phyloP scores from a whole-genome alignment of 768 basidiomycete genomes.

The Tulasnella sp. region DNA sequence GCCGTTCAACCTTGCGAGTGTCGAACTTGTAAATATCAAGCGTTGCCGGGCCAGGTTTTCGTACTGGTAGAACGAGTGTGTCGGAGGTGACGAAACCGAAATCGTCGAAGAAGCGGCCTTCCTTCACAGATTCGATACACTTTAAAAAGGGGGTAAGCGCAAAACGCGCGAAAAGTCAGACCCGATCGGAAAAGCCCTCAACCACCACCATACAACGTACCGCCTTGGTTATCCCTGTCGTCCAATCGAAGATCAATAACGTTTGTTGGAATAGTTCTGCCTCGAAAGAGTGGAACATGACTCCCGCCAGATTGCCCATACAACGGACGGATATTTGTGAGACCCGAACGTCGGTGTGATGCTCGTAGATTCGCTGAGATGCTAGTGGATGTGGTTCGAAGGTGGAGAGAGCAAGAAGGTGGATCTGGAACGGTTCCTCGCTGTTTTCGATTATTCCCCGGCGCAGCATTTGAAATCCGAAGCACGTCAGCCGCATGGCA shows the following conservation, averaged over 20 bases:
- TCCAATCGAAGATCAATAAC: constrained; percentile 22
- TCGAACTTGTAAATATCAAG: constrained; percentile 24
- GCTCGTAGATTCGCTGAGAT: constrained; percentile 13
- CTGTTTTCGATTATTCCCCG: constrained; percentile 5
- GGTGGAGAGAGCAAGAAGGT: constrained; percentile 20
- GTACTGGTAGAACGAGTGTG: constrained; percentile 11
- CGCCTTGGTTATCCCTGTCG: constrained; percentile 16
- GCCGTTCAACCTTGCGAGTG: constrained; percentile 3
- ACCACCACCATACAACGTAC: background rate
- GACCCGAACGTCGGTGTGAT: background rate
- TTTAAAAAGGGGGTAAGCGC: background rate
- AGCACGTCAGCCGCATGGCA: constrained; percentile 17
- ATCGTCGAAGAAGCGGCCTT: constrained; percentile 24
- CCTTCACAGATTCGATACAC: constrained; percentile 23
- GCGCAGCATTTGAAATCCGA: background rate
- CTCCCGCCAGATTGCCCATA: constrained; percentile 17
- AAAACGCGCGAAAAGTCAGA: background rate
- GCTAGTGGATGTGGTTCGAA: constrained; percentile 17
- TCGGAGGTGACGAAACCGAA: constrained; percentile 22
- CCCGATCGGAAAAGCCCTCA: background rate
- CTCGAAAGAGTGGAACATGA: constrained; percentile 24
- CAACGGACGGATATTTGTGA: constrained; percentile 22
- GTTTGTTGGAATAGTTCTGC: constrained; percentile 19
- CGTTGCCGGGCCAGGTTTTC: constrained; percentile 19
- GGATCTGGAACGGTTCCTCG: constrained; percentile 22